Conservation (phyloP, 1,284 basidiomycete species). For the Ganoderma resinaceum region DNA sequence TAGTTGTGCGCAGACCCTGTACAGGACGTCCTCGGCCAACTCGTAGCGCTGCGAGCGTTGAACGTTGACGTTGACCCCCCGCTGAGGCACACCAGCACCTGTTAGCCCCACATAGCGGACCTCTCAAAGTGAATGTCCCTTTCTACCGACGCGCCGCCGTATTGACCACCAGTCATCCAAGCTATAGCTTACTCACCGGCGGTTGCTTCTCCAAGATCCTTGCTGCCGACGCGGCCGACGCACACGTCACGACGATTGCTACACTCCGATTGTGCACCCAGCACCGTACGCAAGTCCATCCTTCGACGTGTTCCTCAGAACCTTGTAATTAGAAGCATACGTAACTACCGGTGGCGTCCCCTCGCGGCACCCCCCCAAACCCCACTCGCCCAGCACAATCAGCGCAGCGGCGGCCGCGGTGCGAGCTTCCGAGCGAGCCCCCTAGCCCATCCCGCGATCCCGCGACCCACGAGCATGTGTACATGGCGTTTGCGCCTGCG, state of each 20-base stretch:
- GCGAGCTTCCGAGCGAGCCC: not conserved
- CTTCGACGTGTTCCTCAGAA: not conserved
- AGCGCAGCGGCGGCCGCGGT: not conserved
- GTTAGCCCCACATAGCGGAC: not conserved
- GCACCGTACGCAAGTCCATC: not conserved
- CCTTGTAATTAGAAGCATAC: not conserved
- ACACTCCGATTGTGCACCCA: not conserved
- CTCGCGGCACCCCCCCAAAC: not conserved
- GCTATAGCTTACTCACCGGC: not conserved
- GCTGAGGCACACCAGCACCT: not conserved
- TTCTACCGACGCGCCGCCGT: not conserved
- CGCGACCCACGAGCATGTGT: not conserved
- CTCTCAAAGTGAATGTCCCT: not conserved
- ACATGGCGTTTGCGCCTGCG: not conserved
- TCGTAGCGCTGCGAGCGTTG: not conserved
- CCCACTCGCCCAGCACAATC: not conserved
- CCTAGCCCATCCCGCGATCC: not conserved
- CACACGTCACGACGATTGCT: not conserved
- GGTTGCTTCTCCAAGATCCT: not conserved
- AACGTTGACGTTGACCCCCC: too few species aligned
- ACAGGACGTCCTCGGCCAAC: not conserved
- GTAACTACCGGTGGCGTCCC: not conserved
- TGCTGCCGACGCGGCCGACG: not conserved
- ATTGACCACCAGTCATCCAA: not conserved
- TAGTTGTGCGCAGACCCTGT: not conserved